Evolutionary conservation across 495 filamentous ascomycete genomes (phyloP).

Genomic region (Aspergillus steynii): DNA sequence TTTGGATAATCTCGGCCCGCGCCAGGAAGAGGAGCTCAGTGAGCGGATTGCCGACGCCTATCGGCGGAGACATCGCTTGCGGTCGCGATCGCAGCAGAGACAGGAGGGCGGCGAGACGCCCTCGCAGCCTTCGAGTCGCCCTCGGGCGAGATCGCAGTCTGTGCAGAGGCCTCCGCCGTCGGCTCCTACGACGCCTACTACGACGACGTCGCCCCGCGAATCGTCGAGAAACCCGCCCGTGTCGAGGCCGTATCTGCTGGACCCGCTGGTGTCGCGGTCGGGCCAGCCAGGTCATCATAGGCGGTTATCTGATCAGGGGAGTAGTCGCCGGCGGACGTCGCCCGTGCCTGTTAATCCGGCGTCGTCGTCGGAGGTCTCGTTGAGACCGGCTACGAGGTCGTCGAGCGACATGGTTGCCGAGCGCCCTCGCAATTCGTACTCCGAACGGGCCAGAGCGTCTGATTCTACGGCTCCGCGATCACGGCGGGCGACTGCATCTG

Average conservation of each 20-base stretch:
- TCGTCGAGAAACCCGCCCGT: slow-evolving; percentile 49
- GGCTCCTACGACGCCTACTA: slow-evolving; percentile 10
- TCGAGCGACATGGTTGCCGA: slow-evolving; percentile 46
- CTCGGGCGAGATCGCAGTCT: slow-evolving; percentile 38
- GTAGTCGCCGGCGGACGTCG: slow-evolving; percentile 35
- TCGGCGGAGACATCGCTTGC: slow-evolving; percentile 61
- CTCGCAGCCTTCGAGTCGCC: slow-evolving; percentile 24
- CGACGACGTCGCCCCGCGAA: slow-evolving; percentile 11
- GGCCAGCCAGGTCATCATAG: slow-evolving; percentile 39
- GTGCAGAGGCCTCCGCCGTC: slow-evolving; percentile 25
- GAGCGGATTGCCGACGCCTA: slow-evolving; percentile 88
- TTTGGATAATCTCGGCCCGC: slow-evolving; percentile 72
- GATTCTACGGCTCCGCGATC: slow-evolving; percentile 31
- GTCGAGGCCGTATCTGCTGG: slow-evolving; percentile 57
- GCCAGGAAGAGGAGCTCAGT: slow-evolving; percentile 81
- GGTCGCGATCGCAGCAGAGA: slow-evolving; percentile 33
- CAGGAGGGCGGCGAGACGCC: slow-evolving; percentile 24
- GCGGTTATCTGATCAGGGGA: slow-evolving; percentile 53
- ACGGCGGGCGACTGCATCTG: slow-evolving; percentile 41
- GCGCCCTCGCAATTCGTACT: slow-evolving; percentile 32
- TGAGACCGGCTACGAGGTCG: slow-evolving; percentile 39
- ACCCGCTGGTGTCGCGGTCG: slow-evolving; percentile 38
- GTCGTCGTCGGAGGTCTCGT: slow-evolving; percentile 39
- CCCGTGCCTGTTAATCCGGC: slow-evolving; percentile 34
- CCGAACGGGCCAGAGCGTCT: slow-evolving; percentile 23